Evolutionary conservation across 2,329 filamentous ascomycete genomes (phyloP), one percentile per base, ranked within the genome.

Genomic region (Curvularia hawaiiensis): DNA sequence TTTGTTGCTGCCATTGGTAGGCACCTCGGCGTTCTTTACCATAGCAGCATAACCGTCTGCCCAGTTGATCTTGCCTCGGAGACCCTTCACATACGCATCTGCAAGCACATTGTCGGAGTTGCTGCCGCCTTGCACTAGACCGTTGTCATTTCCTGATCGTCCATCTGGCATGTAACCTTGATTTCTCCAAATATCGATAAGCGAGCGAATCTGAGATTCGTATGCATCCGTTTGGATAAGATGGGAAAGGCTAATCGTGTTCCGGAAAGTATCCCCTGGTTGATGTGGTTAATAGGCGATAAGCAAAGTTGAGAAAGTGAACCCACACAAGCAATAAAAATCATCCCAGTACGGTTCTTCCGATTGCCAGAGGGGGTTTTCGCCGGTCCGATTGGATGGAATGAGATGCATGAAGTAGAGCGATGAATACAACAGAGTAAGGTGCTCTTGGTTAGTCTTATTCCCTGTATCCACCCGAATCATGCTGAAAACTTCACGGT

Each of bases 51-150:
- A 91, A 0, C 85, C 89, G 9, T 82, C 83, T 3, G 80, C 72
- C 90, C 90, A 92, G 70, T 90, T 83, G 8, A 92, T 83, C 1
- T 82, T 84, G 3, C 50, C 52, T 1, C 82, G 79, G 3, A 90
- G 82, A 0, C 87, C 87, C 69, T 91, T 90, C 26, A 89, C 82
- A 61, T 85, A 90, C 0, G 88, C 88, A 67, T 91, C 88, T 2
- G 88, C 88, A 22, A 91, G 82, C 7, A 91, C 83, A 58, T 88
- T 90, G 69, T 91, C 88, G 3, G 85, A 83, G 67, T 90, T 90
- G 14, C 83, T 87, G 9, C 88, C 89, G 14, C 87, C 88, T 68
- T 91, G 88, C 0, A 84, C 84, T 16, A 84, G 83, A 22, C 88
- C 88, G 59, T 89, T 90, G 76, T 80, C 87, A 70, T 90, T 87